Evolutionary conservation across 2,329 filamentous ascomycete genomes (phyloP).

Genomic region (Penicillium crustosum): DNA sequence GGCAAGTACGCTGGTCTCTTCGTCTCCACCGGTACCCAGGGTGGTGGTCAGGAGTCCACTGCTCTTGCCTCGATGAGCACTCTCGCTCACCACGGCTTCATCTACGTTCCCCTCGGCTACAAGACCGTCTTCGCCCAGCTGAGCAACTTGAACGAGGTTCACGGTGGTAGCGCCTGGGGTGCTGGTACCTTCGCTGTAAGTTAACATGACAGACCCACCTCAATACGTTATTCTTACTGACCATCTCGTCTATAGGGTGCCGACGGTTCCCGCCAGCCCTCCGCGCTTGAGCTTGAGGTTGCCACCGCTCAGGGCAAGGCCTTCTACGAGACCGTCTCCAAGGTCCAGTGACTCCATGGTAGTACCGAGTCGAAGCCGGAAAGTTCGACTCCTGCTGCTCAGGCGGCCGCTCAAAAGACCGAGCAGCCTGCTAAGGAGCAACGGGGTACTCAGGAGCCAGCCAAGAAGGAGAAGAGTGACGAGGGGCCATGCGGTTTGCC

Average conservation of each 20-base stretch:
- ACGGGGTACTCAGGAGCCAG: slow-evolving; percentile 32
- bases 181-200: slow-evolving; percentile 82
- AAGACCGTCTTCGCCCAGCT: slow-evolving; percentile 72
- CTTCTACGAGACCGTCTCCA: slow-evolving; percentile 76
- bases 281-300: slow-evolving; percentile 70
- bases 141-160: slow-evolving; percentile 72
- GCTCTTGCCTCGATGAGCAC: slow-evolving; percentile 79
- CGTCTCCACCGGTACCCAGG: slow-evolving; percentile 77
- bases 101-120: slow-evolving; percentile 95
- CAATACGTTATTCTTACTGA: slow-evolving; percentile 2
- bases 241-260: slow-evolving; percentile 42
- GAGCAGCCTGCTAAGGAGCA: slow-evolving; percentile 24
- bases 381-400: slow-evolving; percentile 30
- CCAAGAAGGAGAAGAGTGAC: slow-evolving; percentile 49
- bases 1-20: slow-evolving; percentile 93
- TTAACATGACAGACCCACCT: slow-evolving; percentile 5
- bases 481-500: slow-evolving; percentile 75
- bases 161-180: slow-evolving; percentile 88
- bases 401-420: slow-evolving; percentile 27
- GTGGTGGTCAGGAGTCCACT: slow-evolving; percentile 92
- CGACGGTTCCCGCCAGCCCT: slow-evolving; percentile 83
- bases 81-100: slow-evolving; percentile 87
- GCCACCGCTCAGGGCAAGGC: slow-evolving; percentile 79
- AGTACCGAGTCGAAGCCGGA: slow-evolving; percentile 38
- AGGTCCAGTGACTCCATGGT: slow-evolving; percentile 79